Evolutionary conservation across 768 basidiomycete genomes (phyloP), one percentile per base, ranked within the genome.

Genomic region (Tulasnella sp.): DNA sequence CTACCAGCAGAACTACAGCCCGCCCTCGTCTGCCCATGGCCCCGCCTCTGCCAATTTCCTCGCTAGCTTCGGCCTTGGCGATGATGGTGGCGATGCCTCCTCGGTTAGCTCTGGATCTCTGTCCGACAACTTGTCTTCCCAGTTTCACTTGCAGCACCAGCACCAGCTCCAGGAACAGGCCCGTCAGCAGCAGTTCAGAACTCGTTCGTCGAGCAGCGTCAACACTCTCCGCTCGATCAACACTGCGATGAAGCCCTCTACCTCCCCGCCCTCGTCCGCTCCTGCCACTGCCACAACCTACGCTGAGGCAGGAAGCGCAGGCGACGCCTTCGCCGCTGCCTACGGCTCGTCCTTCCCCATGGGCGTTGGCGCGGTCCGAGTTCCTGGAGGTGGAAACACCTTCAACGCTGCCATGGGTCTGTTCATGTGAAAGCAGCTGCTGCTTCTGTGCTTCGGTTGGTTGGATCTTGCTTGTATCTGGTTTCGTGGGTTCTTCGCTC

Each of bases 311-410:
- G 44, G 26, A n/a, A 11, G 44, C 9, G 58, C 58, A 2, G 58
- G 47, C 24, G 55, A 56, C 27, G 55, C 55, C 15, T 56, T 56
- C 45, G 55, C 55, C 27, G 55, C 43, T 23, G 55, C 55, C 17
- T 56, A 56, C 30, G 45, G 45, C 1, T 44, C 41, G n/a, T 27
- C 47, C 27, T 59, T 59, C 50, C 34, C 58, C 10, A 29, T 47
- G 19, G 47, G 29, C 27, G 29, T 34, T 21, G 45, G 32, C n/a
- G 58, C 58, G 10, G 29, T 34, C 23, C 47, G 50, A n/a, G 58
- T 59, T 4, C n/a, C 29, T 21, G 58, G 58, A 15, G 58, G 58
- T 32, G 58, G 58, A n/a, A 59, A 59, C 48, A 48, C 58, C 30
- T 59, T 30, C 32, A 42, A 42, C 43, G 58, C 58, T 17, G 48